Percentiles rank a stretch among this genome's conserved stretches.
phyloP scores from a whole-genome alignment of 768 basidiomycete species.

The Royoungia palumana region DNA sequence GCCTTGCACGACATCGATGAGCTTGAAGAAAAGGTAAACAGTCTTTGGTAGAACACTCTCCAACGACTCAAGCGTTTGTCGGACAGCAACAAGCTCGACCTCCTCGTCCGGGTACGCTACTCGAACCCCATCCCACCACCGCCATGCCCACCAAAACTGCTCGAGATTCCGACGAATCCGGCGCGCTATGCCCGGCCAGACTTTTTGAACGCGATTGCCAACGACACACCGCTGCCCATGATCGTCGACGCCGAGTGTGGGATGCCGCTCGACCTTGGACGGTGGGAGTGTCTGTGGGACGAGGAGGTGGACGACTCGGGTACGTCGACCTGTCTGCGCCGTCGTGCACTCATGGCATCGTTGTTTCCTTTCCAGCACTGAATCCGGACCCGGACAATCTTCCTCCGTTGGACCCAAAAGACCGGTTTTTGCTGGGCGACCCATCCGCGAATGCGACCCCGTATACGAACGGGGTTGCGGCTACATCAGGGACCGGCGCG shows the following conservation, averaged over 20 bases:
- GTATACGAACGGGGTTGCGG: constrained; percentile 40
- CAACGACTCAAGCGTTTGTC: constrained; percentile 5
- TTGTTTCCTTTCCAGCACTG: constrained; percentile 35
- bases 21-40: constrained; percentile 53
- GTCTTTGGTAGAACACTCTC: background rate
- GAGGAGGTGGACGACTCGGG: constrained; percentile 70
- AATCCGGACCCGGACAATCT: constrained; percentile 64
- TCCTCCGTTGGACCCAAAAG: constrained; percentile 67
- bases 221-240: constrained; percentile 86
- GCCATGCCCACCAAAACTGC: constrained; percentile 93
- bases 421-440: constrained; percentile 74
- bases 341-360: background rate
- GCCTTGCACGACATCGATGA: constrained; percentile 35
- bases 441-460: constrained; percentile 42
- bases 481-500: constrained; percentile 35
- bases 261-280: constrained; percentile 89
- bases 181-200: constrained; percentile 84
- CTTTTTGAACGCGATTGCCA: constrained; percentile 76
- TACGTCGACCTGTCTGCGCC: constrained; percentile 27
- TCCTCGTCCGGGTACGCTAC: constrained; percentile 91
- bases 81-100: constrained; percentile 80
- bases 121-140: constrained; percentile 92
- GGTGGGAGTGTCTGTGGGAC: constrained; percentile 81
- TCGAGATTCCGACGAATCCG: constrained; percentile 89
- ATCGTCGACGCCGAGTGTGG: constrained; percentile 96